Conservation (phyloP, 306 rosid species). For the Prunus mongolica region DNA sequence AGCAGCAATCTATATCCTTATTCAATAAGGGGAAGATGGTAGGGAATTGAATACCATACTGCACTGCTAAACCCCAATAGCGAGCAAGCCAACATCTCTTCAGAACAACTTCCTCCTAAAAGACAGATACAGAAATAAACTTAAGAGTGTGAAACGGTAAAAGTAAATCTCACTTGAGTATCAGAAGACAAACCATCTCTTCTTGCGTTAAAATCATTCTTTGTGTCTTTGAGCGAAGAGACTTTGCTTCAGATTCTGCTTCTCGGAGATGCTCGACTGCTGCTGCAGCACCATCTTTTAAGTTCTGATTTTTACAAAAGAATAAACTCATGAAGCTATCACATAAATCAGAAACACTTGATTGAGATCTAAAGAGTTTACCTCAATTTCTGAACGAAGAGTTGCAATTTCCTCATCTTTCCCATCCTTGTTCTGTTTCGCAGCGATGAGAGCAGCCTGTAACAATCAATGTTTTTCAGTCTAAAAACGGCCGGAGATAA, state of each 20-base stretch:
- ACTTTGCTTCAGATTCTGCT: constrained; percentile 88
- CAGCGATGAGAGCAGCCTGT: constrained; percentile 96
- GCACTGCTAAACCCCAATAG: constrained; percentile 90
- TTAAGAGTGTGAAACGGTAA: constrained; percentile 10
- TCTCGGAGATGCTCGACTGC: constrained; percentile 76
- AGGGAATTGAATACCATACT: constrained; percentile 60
- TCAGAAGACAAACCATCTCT: constrained; percentile 79
- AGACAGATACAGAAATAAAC: constrained; percentile 10
- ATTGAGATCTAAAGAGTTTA: constrained; percentile 22
- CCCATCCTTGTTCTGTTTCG: constrained; percentile 70
- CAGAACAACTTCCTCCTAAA: constrained; percentile 93
- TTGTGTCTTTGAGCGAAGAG: constrained; percentile 87
- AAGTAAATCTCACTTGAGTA: constrained; percentile 8
- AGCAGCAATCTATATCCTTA: constrained; percentile 14
- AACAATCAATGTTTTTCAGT: constrained; percentile 25
- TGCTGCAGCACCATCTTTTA: constrained; percentile 70
- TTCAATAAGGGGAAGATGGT: constrained; percentile 22
- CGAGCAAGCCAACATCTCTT: constrained; percentile 99
- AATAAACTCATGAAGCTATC: constrained; percentile 17
- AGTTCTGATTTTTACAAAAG: constrained; percentile 46
- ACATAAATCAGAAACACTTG: constrained; percentile 12
- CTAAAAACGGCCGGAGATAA: constrained; percentile 14
- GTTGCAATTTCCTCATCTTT: constrained; percentile 69
- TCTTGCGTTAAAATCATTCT: constrained; percentile 98
- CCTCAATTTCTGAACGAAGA: constrained; percentile 86